Evolutionary conservation across 2,329 filamentous ascomycete species (phyloP).

Genomic region (Aspergillus ustus): DNA sequence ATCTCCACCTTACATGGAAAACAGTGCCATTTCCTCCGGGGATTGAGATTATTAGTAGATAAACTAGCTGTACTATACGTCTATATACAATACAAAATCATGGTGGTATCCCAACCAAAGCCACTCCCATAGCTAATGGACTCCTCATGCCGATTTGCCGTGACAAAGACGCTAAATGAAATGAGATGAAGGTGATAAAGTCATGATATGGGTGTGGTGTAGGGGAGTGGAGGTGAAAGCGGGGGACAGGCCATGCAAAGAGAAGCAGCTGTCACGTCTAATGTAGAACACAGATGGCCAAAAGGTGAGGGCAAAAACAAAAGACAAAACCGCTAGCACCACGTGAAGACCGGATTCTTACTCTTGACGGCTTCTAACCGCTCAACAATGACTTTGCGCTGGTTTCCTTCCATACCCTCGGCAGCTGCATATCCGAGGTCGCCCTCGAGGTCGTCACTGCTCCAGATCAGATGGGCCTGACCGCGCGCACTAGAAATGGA

Average conservation of each 20-base stretch:
- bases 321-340: conserved; percentile 67
- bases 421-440: conserved; percentile 94
- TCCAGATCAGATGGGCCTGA: conserved; percentile 51
- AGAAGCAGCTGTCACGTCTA: conserved; percentile 22
- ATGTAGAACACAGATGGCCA: conserved; percentile 19
- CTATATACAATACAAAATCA: conserved; percentile 41
- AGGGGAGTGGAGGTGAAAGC: conserved; percentile 7
- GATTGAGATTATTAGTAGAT: conserved; percentile 26
- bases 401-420: conserved; percentile 88
- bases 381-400: conserved; percentile 95
- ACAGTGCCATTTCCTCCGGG: conserved; percentile 30
- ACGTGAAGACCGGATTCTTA: conserved; percentile 94
- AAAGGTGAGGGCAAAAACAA: conserved; percentile 10
- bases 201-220: conserved; percentile 8
- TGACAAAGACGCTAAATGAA: conserved; percentile 34
- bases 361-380: conserved; percentile 93
- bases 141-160: conserved; percentile 31
- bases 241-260: conserved; percentile 23
- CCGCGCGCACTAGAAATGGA: conserved; percentile 49
- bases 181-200: conserved; percentile 17
- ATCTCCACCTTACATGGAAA: not conserved
- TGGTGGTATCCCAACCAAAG: conserved; percentile 26
- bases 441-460: conserved; percentile 81
- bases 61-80: conserved; percentile 28
- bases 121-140: conserved; percentile 24